Conservation (phyloP, 2,329 filamentous ascomycete species). For the Fusarium domesticum region DNA sequence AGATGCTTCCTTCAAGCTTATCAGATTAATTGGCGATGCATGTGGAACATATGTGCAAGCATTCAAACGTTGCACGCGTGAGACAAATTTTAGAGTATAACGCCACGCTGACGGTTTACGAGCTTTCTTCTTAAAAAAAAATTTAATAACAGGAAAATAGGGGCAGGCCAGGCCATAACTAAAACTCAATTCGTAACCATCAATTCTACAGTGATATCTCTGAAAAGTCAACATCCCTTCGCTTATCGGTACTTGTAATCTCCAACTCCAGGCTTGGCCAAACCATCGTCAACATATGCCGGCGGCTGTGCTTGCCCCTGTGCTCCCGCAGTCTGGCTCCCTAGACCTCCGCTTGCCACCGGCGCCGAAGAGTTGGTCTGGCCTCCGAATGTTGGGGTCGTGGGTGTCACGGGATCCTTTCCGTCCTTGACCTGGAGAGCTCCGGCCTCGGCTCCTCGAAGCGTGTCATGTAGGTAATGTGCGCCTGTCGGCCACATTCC, state of each 20-base stretch:
- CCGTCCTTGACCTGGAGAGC: conserved; percentile 20
- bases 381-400: conserved; percentile 10
- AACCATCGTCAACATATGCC: conserved; percentile 25
- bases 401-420: conserved; percentile 10
- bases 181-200: background rate
- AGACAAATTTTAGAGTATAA: background rate
- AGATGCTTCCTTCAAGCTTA: no score
- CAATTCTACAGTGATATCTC: conserved; percentile 18
- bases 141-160: no score
- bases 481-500: conserved; percentile 36
- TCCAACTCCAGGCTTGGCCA: conserved; percentile 22
- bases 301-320: conserved; percentile 16
- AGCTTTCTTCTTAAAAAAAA: no score
- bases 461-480: conserved; percentile 29
- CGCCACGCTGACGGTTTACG: background rate
- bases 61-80: no score
- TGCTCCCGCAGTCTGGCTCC: conserved; percentile 3
- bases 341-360: conserved; percentile 6
- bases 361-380: conserved; percentile 9
- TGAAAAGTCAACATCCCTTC: background rate
- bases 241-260: conserved; percentile 27
- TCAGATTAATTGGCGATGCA: no score
- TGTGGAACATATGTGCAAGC: no score
- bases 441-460: conserved; percentile 34
- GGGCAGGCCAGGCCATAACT: no score